phyloP scores from a whole-genome alignment of 352 stramenopile species.

The Phytophthora pini region DNA sequence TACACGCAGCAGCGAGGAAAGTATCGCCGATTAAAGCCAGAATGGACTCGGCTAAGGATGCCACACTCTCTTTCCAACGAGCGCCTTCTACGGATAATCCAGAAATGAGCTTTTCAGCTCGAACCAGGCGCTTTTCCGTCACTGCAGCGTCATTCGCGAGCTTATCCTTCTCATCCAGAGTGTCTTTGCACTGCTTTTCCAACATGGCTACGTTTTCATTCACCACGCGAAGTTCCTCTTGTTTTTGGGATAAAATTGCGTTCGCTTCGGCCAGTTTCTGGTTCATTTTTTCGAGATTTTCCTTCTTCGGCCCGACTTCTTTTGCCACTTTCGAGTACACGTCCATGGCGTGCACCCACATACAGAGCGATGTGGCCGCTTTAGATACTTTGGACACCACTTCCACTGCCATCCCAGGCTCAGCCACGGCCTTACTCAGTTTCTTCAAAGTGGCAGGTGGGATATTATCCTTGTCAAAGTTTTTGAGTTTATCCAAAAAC shows the following conservation, averaged over 20 bases:
- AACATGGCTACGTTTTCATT: constrained; percentile 91
- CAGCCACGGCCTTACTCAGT: constrained; percentile 79
- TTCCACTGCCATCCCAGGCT: constrained; percentile 91
- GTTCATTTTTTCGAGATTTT: constrained; percentile 93
- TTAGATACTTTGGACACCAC: constrained; percentile 94
- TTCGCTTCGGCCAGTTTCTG: constrained; percentile 91
- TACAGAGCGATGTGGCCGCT: constrained; percentile 91
- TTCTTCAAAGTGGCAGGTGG: constrained; percentile 88
- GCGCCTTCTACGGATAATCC: constrained; percentile 91
- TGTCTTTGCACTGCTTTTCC: constrained; percentile 91
- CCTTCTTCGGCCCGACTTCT: constrained; percentile 93
- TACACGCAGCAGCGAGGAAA: constrained; percentile 92
- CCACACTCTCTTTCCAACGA: constrained; percentile 93
- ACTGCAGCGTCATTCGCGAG: constrained; percentile 87
- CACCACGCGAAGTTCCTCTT: constrained; percentile 88
- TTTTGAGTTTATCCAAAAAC: constrained; percentile 93
- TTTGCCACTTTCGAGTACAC: constrained; percentile 96
- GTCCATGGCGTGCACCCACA: constrained; percentile 96
- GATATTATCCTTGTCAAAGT: constrained; percentile 97
- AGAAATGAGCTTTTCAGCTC: constrained; percentile 93
- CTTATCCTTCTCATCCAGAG: constrained; percentile 91
- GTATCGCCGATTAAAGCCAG: constrained; percentile 91
- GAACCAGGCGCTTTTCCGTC: constrained; percentile 89
- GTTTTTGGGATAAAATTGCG: constrained; percentile 84
- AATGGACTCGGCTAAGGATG: constrained; percentile 79